Conservation (phyloP, 2,329 filamentous ascomycete genomes). For the Biscogniauxia mediterranea region DNA sequence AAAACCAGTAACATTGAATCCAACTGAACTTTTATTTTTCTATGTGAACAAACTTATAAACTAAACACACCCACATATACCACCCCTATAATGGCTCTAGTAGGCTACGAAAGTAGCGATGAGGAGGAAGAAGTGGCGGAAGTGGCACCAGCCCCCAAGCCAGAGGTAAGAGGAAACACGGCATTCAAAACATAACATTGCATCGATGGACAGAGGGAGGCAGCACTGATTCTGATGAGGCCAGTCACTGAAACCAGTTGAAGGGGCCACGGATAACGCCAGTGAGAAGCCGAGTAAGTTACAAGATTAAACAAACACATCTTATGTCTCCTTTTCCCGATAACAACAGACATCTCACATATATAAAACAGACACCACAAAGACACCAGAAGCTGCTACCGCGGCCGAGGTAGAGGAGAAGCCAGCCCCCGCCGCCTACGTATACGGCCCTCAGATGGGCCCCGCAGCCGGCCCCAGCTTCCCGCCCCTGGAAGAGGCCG, state of each 20-base stretch:
- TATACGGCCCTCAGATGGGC: constrained; percentile 33
- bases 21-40: too few relatives aligned
- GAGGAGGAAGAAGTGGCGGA: constrained; percentile 32
- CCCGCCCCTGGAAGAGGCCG: constrained; percentile 33
- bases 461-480: constrained; percentile 26
- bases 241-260: constrained; percentile 30
- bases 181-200: constrained; percentile 9
- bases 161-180: constrained; percentile 31
- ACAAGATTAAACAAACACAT: neutral
- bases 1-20: too few relatives aligned
- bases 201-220: constrained; percentile 21
- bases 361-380: constrained; percentile 7
- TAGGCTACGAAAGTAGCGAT: constrained; percentile 34
- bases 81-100: constrained; percentile 22
- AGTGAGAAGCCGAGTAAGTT: constrained; percentile 25
- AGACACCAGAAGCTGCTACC: constrained; percentile 7
- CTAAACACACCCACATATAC: too few relatives aligned
- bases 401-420: constrained; percentile 14
- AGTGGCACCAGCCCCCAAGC: constrained; percentile 18
- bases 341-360: constrained; percentile 3
- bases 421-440: constrained; percentile 16
- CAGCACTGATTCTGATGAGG: constrained; percentile 34
- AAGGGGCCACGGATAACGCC: constrained; percentile 16
- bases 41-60: too few relatives aligned
- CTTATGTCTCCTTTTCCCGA: constrained; percentile 3